Conservation (phyloP, 257 asterid genomes). For the Ocimum tenuiflorum region DNA sequence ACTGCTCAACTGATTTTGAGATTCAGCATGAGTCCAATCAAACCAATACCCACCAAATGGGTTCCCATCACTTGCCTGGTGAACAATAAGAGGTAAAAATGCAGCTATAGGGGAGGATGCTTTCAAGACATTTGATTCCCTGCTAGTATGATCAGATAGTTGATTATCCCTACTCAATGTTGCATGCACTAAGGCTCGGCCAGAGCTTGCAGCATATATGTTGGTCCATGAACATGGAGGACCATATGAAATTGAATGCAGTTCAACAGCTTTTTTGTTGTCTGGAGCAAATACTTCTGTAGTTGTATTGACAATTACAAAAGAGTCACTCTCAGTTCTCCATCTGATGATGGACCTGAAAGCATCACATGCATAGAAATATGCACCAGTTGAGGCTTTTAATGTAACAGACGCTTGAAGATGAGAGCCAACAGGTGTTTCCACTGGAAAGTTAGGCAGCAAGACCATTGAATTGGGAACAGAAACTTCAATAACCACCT, state of each 20-base stretch:
- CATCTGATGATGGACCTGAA: slow-evolving; percentile 57
- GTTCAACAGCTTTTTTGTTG: slow-evolving; percentile 33
- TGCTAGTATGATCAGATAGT: slow-evolving; percentile 40
- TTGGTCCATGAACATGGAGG: slow-evolving; percentile 74
- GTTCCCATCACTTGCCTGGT: slow-evolving; percentile 79
- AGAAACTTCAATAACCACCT: slow-evolving; percentile 66
- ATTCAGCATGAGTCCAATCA: slow-evolving; percentile 41
- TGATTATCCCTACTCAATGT: slow-evolving; percentile 51
- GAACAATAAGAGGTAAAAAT: slow-evolving; percentile 57
- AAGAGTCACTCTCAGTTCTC: slow-evolving; percentile 63
- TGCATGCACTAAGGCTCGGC: slow-evolving; percentile 64
- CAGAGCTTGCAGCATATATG: slow-evolving; percentile 58
- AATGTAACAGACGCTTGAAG: slow-evolving; percentile 65
- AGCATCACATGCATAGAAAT: slow-evolving; percentile 74
- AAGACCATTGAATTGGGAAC: slow-evolving; percentile 56
- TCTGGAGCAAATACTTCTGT: slow-evolving; percentile 25
- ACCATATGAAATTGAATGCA: slow-evolving; percentile 30
- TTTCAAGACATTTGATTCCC: slow-evolving; percentile 49
- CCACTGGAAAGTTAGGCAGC: slow-evolving; percentile 74
- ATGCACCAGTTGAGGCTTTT: slow-evolving; percentile 52
- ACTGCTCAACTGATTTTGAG: slow-evolving; percentile 39
- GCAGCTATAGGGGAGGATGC: slow-evolving; percentile 65
- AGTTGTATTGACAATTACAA: slow-evolving; percentile 51
- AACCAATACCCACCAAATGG: slow-evolving; percentile 90
- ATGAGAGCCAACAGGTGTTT: slow-evolving; percentile 65